phyloP scores from a whole-genome alignment of 352 stramenopile species.

The Phytophthora syringae region DNA sequence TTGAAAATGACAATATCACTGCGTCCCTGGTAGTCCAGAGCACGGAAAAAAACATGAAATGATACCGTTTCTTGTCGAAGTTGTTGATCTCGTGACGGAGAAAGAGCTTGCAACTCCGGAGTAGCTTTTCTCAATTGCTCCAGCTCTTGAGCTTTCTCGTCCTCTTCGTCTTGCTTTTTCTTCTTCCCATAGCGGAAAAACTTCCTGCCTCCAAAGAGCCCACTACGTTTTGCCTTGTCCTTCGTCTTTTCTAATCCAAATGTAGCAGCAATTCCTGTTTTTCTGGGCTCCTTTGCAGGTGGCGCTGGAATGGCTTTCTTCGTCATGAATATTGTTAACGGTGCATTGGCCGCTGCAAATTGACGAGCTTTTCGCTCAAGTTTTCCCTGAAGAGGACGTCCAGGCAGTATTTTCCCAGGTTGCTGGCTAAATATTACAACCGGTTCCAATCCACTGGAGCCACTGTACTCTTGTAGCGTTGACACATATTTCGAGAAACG shows the following conservation, averaged over 20 bases:
- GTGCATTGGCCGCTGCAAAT: slow-evolving; percentile 34
- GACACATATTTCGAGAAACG: slow-evolving; percentile 14
- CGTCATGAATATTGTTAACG: slow-evolving; percentile 40
- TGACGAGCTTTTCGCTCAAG: slow-evolving; percentile 42
- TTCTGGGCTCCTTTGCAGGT: neutral
- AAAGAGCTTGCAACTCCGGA: slow-evolving; percentile 18
- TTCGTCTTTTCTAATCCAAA: neutral
- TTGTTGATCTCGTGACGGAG: slow-evolving; percentile 30
- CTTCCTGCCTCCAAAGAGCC: slow-evolving; percentile 29
- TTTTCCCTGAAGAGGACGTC: slow-evolving; percentile 24
- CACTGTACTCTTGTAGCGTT: no score
- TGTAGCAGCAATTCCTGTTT: neutral
- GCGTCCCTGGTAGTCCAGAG: slow-evolving; percentile 25
- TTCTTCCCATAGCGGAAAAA: slow-evolving; percentile 37
- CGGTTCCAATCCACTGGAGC: no score
- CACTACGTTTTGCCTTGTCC: slow-evolving; percentile 21
- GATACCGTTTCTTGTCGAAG: slow-evolving; percentile 26
- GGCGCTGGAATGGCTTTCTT: slow-evolving; percentile 20
- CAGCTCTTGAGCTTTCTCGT: slow-evolving; percentile 12
- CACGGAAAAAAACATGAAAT: slow-evolving; percentile 42
- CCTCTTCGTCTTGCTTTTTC: slow-evolving; percentile 29
- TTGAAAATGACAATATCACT: slow-evolving; percentile 29
- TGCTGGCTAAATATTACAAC: slow-evolving; percentile 41
- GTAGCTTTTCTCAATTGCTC: slow-evolving; percentile 12
- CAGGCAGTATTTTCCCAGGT: slow-evolving; percentile 30